A percentile compares a stretch with the other conserved stretches of the same genome.
phyloP scores from a whole-genome alignment of 106 monocot genomes.

The Allium cepa region DNA sequence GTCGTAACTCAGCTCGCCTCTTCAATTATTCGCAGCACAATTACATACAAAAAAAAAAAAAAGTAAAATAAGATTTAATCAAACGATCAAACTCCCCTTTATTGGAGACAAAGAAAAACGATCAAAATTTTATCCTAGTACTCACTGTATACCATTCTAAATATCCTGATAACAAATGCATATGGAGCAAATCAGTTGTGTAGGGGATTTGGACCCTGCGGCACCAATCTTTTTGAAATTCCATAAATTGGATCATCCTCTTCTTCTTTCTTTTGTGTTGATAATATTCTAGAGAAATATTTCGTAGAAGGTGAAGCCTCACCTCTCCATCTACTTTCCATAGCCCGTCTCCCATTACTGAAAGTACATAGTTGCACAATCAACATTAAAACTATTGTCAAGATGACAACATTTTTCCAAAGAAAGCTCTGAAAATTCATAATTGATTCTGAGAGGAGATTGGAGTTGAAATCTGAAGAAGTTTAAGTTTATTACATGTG shows the following conservation, averaged over 20 bases:
- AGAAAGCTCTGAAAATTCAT: conserved; percentile 11
- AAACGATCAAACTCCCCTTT: not conserved
- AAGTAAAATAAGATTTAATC: not conserved
- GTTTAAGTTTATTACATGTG: not conserved
- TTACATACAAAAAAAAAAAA: conserved; percentile 6
- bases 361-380: conserved; percentile 3
- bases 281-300: conserved; percentile 7
- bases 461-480: not conserved
- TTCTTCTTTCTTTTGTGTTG: not conserved
- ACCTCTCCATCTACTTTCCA: not conserved
- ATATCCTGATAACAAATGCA: not conserved
- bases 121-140: not conserved
- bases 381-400: conserved; percentile 11
- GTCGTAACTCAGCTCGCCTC: conserved; percentile 4
- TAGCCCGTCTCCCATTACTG: conserved; percentile 12
- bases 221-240: conserved; percentile 33
- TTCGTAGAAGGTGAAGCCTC: conserved; percentile 8
- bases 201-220: conserved; percentile 47
- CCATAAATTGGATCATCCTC: conserved; percentile 16
- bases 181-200: conserved; percentile 29
- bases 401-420: not conserved
- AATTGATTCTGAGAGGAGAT: not conserved
- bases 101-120: not conserved
- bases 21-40: not conserved
- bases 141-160: too few relatives aligned